A percentile compares a stretch with the other conserved stretches of the same genome.
These are phyloP conservation scores for Rhizophagus sp. DNA, from an alignment of 192 early-diverging fungal species.

Conservation along the genomic window DNA sequence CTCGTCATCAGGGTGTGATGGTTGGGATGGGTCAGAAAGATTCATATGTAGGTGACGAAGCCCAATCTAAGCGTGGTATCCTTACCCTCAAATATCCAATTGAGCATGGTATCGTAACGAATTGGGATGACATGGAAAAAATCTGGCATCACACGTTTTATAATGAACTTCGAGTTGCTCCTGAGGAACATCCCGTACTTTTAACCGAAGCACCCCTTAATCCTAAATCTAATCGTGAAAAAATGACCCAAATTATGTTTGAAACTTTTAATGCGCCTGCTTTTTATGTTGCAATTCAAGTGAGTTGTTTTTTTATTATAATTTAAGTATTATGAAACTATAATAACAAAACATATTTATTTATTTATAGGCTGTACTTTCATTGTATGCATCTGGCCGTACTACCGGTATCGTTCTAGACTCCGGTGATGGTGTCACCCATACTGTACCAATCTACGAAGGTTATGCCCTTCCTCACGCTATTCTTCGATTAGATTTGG, in stretches of 20 bases:
- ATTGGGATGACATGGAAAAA: slow-evolving; percentile 95
- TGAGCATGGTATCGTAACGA: slow-evolving; percentile 91
- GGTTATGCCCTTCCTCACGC: slow-evolving; percentile 95
- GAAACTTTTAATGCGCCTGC: slow-evolving; percentile 97
- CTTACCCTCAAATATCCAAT: slow-evolving; percentile 87
- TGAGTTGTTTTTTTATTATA: not conserved
- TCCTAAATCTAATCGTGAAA: slow-evolving; percentile 98
- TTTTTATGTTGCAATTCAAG: slow-evolving; percentile 96
- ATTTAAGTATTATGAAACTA: not conserved
- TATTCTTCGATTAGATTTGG: slow-evolving; percentile 94
- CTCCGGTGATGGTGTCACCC: slow-evolving; percentile 97
- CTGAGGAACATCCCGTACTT: slow-evolving; percentile 98
- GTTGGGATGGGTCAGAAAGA: slow-evolving; percentile 92
- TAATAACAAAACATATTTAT: not conserved
- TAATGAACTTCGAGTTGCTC: slow-evolving; percentile 97
- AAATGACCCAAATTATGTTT: slow-evolving; percentile 99
- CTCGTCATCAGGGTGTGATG: slow-evolving; percentile 87
- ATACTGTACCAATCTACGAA: slow-evolving; percentile 98
- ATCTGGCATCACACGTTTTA: slow-evolving; percentile 98
- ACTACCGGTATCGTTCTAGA: slow-evolving; percentile 98
- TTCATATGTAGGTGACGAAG: slow-evolving; percentile 89
- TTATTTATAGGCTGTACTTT: slow-evolving; percentile 72
- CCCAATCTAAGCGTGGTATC: slow-evolving; percentile 88
- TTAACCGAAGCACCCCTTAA: slow-evolving; percentile 97
- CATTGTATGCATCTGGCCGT: slow-evolving; percentile 95